A percentile compares a stretch with the other conserved stretches of the same genome.
These are phyloP conservation scores for Neofusicoccum cordaticola DNA, from an alignment of 2,329 filamentous ascomycete species.

Conservation along the genomic window DNA sequence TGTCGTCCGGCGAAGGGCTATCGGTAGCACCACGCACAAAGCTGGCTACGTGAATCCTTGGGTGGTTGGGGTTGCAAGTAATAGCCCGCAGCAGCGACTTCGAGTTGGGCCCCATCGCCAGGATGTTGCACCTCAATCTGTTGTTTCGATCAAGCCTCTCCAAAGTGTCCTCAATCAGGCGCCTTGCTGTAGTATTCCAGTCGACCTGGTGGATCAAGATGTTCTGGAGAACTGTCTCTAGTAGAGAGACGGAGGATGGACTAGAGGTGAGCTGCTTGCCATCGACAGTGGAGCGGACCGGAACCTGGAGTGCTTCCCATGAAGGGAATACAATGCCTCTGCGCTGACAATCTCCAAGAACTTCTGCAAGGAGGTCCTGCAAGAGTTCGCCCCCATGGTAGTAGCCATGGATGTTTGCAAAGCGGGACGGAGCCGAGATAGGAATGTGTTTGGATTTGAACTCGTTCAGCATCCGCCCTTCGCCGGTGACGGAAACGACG, in stretches of 20 bases:
- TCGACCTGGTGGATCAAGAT: neutral
- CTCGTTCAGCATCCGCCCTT: neutral
- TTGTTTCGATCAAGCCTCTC: neutral
- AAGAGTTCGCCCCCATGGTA: neutral
- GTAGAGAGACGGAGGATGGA: neutral
- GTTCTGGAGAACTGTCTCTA: neutral
- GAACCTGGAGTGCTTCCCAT: neutral
- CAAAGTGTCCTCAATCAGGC: neutral
- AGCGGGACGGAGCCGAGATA: neutral
- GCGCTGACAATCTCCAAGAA: neutral
- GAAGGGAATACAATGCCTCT: neutral
- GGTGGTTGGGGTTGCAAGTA: neutral
- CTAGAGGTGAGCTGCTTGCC: neutral
- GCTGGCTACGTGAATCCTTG: neutral
- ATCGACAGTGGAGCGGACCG: neutral
- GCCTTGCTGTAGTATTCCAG: neutral
- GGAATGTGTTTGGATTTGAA: neutral
- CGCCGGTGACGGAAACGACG: neutral
- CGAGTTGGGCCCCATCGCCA: neutral
- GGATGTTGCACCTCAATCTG: neutral
- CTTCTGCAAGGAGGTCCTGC: neutral
- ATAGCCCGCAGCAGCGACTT: neutral
- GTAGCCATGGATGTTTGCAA: neutral
- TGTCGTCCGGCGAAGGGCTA: neutral
- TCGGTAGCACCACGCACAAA: too few relatives aligned